Conservation (phyloP, 164 flowering plant species). For the Dillenia suffruticosa region DNA sequence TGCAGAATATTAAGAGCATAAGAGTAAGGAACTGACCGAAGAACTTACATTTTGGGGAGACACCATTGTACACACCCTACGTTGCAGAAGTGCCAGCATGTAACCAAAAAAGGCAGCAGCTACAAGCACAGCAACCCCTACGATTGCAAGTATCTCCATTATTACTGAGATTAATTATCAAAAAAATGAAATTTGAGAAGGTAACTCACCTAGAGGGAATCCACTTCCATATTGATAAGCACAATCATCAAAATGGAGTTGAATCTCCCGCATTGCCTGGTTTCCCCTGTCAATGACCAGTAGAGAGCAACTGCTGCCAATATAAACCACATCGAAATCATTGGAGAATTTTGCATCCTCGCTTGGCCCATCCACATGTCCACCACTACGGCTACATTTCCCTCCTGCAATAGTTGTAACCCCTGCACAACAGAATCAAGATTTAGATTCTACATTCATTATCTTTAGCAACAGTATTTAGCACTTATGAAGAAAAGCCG, state of each 20-base stretch:
- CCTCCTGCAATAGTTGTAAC: constrained; percentile 99
- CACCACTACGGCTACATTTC: constrained; percentile 65
- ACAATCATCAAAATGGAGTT: constrained; percentile 90
- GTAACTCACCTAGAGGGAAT: constrained; percentile 72
- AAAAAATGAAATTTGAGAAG: background rate
- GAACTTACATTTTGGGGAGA: constrained; percentile 59
- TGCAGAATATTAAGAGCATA: background rate
- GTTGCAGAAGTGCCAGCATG: constrained; percentile 86
- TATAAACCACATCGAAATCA: constrained; percentile 87
- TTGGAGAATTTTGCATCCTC: constrained; percentile 91
- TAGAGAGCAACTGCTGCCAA: constrained; percentile 96
- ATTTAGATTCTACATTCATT: too few species aligned
- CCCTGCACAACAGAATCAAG: constrained; percentile 32
- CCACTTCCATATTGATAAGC: constrained; percentile 83
- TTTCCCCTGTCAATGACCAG: constrained; percentile 91
- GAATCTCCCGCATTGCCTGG: constrained; percentile 89
- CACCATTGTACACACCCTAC: constrained; percentile 60
- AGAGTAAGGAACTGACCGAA: background rate
- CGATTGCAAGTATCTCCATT: constrained; percentile 8
- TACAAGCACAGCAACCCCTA: constrained; percentile 83
- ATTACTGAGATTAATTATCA: background rate
- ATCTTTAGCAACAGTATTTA: too few species aligned
- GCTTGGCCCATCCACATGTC: constrained; percentile 91
- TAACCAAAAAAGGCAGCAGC: constrained; percentile 93
- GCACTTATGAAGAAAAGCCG: background rate